Base-by-base conservation (phyloP, 2,329 filamentous ascomycete genomes). In the Fusarium sp. region DNA sequence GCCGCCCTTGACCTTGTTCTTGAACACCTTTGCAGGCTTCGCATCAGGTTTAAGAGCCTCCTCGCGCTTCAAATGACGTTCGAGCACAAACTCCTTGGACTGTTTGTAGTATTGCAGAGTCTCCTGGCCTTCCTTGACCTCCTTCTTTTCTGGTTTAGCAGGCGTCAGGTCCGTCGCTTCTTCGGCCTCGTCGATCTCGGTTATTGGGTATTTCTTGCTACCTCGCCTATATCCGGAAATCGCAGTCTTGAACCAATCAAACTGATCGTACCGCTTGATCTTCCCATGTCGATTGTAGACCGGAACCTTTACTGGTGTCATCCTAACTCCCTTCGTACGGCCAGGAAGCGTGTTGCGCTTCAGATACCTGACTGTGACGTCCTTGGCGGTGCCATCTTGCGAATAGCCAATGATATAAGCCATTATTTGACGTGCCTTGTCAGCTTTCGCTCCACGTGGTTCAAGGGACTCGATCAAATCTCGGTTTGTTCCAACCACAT, bases 321-420 rank as follows among this genome's bases (percentile, higher is more conserved):
- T 87, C 9, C 96, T 88, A 69, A 91, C 87, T 6, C 94, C 94
- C 77, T 97, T 98, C 0, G 95, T 97, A 72, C 94, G 92, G 6
- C 96, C 95, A 1, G 96, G 96, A 78, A 94, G 90, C 56, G 91
- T 86, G 61, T 92, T 92, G 24, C 91, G 89, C 75, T 91, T 94
- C 10, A 99, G 83, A 78, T 99, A 99, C 29, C 96, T 88, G 13
- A 96, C 90, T 0, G 96, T 99, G 18, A 99, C 92, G 77, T 99
- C 96, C 78, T 98, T 98, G 15, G 94, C 94, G 0, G 94, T 94
- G 4, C 93, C 93, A 76, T 98, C 94, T 5, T 88, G 81, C 1
- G 92, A 93, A 79, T 92, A 93, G 0, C 92, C 94, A 22, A 98
- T 84, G 4, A 97, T 87, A 75, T 99, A 99, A 47, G 93, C 92